Evolutionary conservation across 495 filamentous ascomycete genomes (phyloP).

Genomic region (Glutinoglossum americanum): DNA sequence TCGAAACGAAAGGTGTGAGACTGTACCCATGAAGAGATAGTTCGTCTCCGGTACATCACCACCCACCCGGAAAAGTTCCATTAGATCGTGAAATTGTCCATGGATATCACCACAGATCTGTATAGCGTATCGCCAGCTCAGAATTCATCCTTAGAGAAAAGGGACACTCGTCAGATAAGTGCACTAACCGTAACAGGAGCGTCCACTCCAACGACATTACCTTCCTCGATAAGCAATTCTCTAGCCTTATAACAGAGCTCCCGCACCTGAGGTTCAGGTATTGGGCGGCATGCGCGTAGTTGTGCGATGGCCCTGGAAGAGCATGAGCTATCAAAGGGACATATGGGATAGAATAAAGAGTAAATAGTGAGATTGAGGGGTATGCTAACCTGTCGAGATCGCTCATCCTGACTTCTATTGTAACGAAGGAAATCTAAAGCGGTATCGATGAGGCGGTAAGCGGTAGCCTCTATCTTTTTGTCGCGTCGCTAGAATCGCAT

Average conservation of each 20-base stretch:
- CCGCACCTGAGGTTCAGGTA: constrained; percentile 84
- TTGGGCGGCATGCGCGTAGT: constrained; percentile 84
- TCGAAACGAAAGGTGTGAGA: neutral
- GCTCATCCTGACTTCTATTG: constrained; percentile 37
- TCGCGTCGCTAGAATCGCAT: too few relatives aligned
- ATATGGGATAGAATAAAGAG: neutral
- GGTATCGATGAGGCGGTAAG: neutral
- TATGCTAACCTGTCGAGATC: constrained; percentile 66
- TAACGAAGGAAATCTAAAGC: neutral
- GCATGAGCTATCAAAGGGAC: neutral
- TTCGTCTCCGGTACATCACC: constrained; percentile 94
- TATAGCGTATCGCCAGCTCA: constrained; percentile 4
- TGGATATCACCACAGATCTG: constrained; percentile 97
- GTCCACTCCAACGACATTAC: constrained; percentile 88
- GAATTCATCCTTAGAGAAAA: neutral
- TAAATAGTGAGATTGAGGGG: neutral
- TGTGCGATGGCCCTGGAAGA: constrained; percentile 68
- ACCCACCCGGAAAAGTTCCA: constrained; percentile 94
- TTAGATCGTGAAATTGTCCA: constrained; percentile 94
- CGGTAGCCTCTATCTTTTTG: too few relatives aligned
- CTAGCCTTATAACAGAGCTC: constrained; percentile 96
- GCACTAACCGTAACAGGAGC: constrained; percentile 67
- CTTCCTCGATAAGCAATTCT: constrained; percentile 92
- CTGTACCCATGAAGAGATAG: constrained; percentile 84
- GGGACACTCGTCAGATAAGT: neutral